Conservation (phyloP, 441 rosid species). For the Pelargonium cotyledonis region DNA sequence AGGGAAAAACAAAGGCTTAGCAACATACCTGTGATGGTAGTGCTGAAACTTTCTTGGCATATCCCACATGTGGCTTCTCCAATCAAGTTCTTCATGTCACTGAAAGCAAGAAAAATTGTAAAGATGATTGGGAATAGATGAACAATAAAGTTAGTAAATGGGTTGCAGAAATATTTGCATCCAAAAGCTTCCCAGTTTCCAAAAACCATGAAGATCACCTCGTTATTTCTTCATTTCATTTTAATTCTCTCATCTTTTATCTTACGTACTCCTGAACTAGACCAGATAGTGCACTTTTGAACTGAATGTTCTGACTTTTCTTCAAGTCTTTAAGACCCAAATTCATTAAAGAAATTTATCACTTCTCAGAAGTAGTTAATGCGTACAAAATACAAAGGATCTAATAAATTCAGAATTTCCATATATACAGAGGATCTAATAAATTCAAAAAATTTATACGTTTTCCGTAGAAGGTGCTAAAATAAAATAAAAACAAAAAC, state of each 20-base stretch:
- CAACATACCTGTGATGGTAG: constrained; percentile 41
- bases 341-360: no score
- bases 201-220: no score
- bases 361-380: no score
- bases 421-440: no score
- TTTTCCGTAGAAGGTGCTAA: not conserved
- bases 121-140: not conserved
- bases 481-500: not conserved
- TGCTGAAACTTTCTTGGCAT: constrained; percentile 58
- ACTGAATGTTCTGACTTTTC: no score
- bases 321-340: no score
- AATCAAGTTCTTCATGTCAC: constrained; percentile 62
- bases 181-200: not conserved
- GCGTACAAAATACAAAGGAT: no score
- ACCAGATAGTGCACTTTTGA: no score
- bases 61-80: constrained; percentile 52
- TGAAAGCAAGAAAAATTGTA: constrained; percentile 18
- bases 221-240: no score
- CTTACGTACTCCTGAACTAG: not conserved
- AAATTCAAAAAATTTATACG: no score
- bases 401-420: no score
- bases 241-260: not conserved
- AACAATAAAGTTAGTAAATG: not conserved
- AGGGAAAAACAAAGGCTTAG: not conserved
- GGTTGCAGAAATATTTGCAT: not conserved